Conservation (phyloP, 257 asterid species). For the Misopates orontium region DNA sequence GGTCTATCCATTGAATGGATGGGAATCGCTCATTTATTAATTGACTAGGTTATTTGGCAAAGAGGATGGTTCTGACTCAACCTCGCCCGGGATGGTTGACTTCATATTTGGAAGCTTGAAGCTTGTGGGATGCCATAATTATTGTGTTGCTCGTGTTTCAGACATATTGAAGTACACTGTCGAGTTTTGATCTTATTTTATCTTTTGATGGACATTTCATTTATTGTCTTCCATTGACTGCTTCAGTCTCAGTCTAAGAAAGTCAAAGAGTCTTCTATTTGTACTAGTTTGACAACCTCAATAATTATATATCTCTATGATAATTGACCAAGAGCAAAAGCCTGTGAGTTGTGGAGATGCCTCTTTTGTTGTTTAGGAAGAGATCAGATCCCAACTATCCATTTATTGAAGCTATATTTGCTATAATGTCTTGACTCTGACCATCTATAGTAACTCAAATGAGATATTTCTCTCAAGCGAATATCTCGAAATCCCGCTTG, state of each 20-base stretch:
- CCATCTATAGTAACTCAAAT: background rate
- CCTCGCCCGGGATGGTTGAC: conserved; percentile 21
- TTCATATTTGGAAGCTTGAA: conserved; percentile 23
- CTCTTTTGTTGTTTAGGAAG: background rate
- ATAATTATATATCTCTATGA: too few relatives aligned
- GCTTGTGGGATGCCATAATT: conserved; percentile 26
- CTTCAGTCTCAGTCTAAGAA: conserved; percentile 9
- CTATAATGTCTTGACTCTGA: background rate
- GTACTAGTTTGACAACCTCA: conserved; percentile 26
- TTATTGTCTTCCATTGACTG: conserved; percentile 12
- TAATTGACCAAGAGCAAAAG: background rate
- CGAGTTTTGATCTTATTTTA: conserved; percentile 11
- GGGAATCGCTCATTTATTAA: conserved; percentile 18
- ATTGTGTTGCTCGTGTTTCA: conserved; percentile 7
- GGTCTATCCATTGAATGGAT: background rate
- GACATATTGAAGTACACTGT: conserved; percentile 8
- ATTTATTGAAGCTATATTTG: background rate
- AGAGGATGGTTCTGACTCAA: conserved; percentile 31
- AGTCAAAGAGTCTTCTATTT: conserved; percentile 17
- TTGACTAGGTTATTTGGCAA: conserved; percentile 25
- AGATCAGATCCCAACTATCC: background rate
- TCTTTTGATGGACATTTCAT: conserved; percentile 21
- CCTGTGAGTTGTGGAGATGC: background rate
- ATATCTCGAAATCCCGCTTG: background rate
- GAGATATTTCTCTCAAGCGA: background rate